phyloP scores from a whole-genome alignment of 345 rosid genomes.

The Physaria fendleri region DNA sequence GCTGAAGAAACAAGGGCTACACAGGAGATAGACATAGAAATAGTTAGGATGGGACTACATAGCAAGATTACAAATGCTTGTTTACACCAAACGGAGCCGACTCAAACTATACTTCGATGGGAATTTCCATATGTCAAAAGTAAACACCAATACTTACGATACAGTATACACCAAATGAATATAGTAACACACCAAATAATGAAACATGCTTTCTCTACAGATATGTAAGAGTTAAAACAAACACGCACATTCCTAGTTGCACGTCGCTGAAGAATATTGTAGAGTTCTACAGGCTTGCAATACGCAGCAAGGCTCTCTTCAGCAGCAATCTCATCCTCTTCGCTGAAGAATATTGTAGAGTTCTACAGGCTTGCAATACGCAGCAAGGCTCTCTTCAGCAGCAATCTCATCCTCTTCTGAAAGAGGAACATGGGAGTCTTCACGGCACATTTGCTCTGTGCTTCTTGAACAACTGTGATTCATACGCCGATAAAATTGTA shows the following conservation, averaged over 20 bases:
- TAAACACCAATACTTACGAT: not conserved
- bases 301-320: too few relatives aligned
- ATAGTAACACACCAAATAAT: not conserved
- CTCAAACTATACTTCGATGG: not conserved
- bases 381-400: conserved; percentile 78
- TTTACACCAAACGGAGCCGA: not conserved
- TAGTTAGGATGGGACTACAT: not conserved
- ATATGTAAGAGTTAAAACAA: not conserved
- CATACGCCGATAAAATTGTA: not conserved
- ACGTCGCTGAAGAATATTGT: conserved; percentile 90
- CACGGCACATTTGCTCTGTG: conserved; percentile 90
- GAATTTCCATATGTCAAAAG: not conserved
- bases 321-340: too few relatives aligned
- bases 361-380: conserved; percentile 97
- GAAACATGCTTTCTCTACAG: not conserved
- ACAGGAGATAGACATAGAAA: conserved; percentile 4
- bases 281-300: too few relatives aligned
- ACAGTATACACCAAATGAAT: not conserved
- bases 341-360: conserved; percentile 92
- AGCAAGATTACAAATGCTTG: not conserved
- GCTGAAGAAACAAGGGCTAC: conserved; percentile 81
- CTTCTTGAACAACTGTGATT: conserved; percentile 64
- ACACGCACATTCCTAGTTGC: conserved; percentile 57
- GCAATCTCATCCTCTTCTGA: conserved; percentile 84
- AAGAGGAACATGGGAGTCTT: conserved; percentile 65